Percentiles rank a stretch among this genome's conserved stretches.
These are phyloP conservation scores for Fusarium sp. DNA, from an alignment of 2,329 filamentous ascomycete genomes.

Conservation along the genomic window DNA sequence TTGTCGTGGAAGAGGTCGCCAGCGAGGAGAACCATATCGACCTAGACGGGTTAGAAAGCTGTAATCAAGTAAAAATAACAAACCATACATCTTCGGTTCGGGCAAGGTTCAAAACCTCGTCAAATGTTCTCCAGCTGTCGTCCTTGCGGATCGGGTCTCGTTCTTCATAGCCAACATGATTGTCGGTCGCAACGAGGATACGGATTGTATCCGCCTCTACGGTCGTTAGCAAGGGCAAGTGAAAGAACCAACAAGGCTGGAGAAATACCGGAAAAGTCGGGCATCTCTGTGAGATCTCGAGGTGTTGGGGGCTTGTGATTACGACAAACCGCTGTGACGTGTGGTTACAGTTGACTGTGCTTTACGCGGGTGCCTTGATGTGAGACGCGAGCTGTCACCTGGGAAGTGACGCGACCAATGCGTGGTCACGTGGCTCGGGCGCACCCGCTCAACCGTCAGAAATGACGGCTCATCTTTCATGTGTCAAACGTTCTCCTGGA, in stretches of 20 bases:
- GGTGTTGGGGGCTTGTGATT: conserved; percentile 1
- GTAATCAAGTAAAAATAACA: fast-evolving
- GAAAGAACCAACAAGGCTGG: fast-evolving
- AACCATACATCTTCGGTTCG: conserved; percentile 79
- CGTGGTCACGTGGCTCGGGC: conserved; percentile 51
- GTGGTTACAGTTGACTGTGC: conserved; percentile 10
- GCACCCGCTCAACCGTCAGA: not conserved
- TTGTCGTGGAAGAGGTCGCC: conserved; percentile 99
- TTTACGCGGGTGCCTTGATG: conserved; percentile 39
- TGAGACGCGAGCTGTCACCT: conserved; percentile 33
- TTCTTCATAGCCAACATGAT: conserved; percentile 97
- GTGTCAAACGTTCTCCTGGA: conserved; percentile 14
- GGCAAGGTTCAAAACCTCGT: conserved; percentile 93
- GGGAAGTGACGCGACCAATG: conserved; percentile 47
- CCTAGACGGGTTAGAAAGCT: conserved; percentile 56
- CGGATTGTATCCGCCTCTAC: conserved; percentile 86
- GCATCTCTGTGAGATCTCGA: conserved; percentile 40
- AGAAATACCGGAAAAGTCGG: conserved; percentile 51
- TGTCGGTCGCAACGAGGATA: conserved; percentile 94
- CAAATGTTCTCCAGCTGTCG: conserved; percentile 96
- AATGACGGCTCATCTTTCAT: conserved; percentile 37
- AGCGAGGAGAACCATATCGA: conserved; percentile 96
- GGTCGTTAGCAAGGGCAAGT: conserved; percentile 24
- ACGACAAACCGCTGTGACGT: conserved; percentile 16
- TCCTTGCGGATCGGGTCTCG: conserved; percentile 94